phyloP scores from a whole-genome alignment of 371 early-diverging fungal genomes.

The Fennellomyces sp. region DNA sequence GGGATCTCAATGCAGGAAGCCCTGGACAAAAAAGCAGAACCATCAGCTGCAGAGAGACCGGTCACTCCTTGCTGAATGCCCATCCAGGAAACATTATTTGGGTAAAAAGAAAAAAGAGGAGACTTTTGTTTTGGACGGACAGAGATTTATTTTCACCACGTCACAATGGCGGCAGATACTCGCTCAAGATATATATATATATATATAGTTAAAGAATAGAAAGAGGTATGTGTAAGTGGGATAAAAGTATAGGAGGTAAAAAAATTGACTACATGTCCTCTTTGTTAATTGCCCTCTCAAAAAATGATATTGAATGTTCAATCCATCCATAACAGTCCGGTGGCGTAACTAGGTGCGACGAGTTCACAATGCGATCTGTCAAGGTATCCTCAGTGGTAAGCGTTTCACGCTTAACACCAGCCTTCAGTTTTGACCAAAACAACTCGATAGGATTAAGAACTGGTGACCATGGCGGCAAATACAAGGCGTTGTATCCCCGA shows the following conservation, averaged over 20 bases:
- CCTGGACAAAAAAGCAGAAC: too few species aligned
- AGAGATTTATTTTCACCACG: too few species aligned
- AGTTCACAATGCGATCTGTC: background rate
- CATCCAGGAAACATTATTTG: too few species aligned
- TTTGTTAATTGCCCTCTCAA: background rate
- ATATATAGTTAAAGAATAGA: too few species aligned
- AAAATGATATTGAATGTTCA: background rate
- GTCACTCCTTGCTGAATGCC: too few species aligned
- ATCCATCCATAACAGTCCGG: background rate
- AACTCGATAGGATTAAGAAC: background rate
- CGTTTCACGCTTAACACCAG: too few species aligned
- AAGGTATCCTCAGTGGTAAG: background rate
- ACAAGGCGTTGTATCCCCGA: background rate
- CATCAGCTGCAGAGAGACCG: too few species aligned
- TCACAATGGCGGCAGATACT: background rate
- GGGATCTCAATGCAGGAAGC: too few species aligned
- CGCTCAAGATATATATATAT: background rate
- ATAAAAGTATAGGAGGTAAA: too few species aligned
- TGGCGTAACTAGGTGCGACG: background rate
- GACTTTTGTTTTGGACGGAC: background rate
- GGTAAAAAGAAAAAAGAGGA: too few species aligned
- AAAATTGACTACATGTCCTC: background rate
- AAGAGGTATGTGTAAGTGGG: too few species aligned
- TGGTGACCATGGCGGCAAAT: background rate
- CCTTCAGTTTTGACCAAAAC: conserved; percentile 2